Evolutionary conservation across 805 yeast genomes (phyloP).

Genomic region (Lachancea sp.): DNA sequence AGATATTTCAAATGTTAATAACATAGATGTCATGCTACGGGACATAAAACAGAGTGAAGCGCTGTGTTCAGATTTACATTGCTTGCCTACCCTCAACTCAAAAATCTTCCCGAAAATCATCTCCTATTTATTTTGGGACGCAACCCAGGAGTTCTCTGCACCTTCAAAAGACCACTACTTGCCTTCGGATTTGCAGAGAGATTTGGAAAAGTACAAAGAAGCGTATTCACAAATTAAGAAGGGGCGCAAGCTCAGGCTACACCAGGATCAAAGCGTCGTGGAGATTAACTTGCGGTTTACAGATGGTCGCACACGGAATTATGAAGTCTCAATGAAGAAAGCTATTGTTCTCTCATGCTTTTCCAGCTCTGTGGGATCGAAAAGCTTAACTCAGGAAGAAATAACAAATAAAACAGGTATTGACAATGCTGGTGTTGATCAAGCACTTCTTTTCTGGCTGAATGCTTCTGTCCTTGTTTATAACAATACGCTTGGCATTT

Average conservation of each 20-base stretch:
- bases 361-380: slow-evolving; percentile 18
- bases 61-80: slow-evolving; percentile 38
- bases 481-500: slow-evolving; percentile 19
- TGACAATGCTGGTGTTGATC: slow-evolving; percentile 36
- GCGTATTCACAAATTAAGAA: slow-evolving; percentile 41
- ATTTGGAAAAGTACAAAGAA: slow-evolving; percentile 40
- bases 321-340: slow-evolving; percentile 59
- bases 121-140: slow-evolving; percentile 81
- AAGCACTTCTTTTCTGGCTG: slow-evolving; percentile 57
- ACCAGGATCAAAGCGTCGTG: slow-evolving; percentile 58
- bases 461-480: slow-evolving; percentile 46
- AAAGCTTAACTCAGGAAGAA: slow-evolving; percentile 30
- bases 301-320: slow-evolving; percentile 34
- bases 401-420: slow-evolving; percentile 38
- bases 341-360: slow-evolving; percentile 58
- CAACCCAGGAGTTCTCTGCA: slow-evolving; percentile 13
- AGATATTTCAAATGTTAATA: slow-evolving; percentile 36
- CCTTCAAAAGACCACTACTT: slow-evolving; percentile 34
- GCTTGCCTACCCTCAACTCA: slow-evolving; percentile 16
- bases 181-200: slow-evolving; percentile 41
- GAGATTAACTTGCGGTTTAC: slow-evolving; percentile 51
- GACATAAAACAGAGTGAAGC: slow-evolving; percentile 57
- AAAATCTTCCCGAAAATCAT: slow-evolving; percentile 53
- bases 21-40: slow-evolving; percentile 76
- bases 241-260: slow-evolving; percentile 53